Conservation (phyloP, 2,329 filamentous ascomycete species). For the Herpotrichia juniperi region DNA sequence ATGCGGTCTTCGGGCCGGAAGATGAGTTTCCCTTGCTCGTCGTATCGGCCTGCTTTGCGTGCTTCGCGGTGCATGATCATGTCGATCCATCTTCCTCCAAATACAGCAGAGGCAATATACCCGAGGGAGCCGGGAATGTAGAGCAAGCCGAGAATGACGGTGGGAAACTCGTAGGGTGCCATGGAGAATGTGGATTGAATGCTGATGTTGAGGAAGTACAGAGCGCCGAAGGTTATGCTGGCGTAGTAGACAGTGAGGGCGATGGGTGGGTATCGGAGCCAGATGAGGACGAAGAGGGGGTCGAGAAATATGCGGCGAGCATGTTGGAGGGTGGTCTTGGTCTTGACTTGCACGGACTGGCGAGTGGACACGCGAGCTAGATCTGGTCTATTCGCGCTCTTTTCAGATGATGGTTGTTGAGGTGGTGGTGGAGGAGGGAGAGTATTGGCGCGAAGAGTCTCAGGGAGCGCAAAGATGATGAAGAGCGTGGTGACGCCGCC, state of each 20-base stretch:
- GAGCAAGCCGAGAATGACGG: conserved; percentile 43
- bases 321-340: conserved; percentile 31
- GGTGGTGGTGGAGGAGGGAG: conserved; percentile 1
- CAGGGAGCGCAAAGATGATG: conserved; percentile 43
- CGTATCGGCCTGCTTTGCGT: conserved; percentile 41
- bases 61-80: conserved; percentile 49
- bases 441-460: conserved; percentile 26
- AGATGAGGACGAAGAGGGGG: conserved; percentile 45
- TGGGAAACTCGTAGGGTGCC: conserved; percentile 43
- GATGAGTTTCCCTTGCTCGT: conserved; percentile 41
- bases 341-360: conserved; percentile 40
- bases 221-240: conserved; percentile 45
- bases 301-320: conserved; percentile 47
- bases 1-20: conserved; percentile 48
- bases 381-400: conserved; percentile 12
- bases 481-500: conserved; percentile 39
- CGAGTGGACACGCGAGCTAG: conserved; percentile 38
- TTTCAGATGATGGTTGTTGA: conserved; percentile 8
- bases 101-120: conserved; percentile 41
- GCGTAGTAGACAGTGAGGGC: conserved; percentile 48
- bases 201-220: conserved; percentile 49
- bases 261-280: conserved; percentile 47
- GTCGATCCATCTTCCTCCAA: conserved; percentile 49
- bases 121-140: conserved; percentile 47
- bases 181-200: conserved; percentile 43